phyloP scores from a whole-genome alignment of 345 rosid species.

The Heritiera fomes region DNA sequence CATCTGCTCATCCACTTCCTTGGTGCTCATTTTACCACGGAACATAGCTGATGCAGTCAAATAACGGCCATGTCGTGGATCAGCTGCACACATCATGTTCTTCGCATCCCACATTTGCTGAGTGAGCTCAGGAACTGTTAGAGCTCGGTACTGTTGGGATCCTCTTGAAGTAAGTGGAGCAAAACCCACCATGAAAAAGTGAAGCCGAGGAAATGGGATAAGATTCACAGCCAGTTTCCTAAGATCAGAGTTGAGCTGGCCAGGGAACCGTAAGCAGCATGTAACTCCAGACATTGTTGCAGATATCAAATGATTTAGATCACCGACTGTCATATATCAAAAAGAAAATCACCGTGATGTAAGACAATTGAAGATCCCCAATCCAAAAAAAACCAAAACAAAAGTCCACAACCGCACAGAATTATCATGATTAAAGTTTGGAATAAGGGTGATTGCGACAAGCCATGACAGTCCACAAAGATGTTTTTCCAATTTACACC shows the following conservation, averaged over 20 bases:
- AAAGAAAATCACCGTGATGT: background rate
- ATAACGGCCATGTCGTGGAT: constrained; percentile 70
- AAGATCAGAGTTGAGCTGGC: constrained; percentile 69
- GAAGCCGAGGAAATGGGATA: constrained; percentile 75
- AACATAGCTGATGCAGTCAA: constrained; percentile 77
- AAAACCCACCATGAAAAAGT: constrained; percentile 79
- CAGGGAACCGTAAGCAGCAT: constrained; percentile 75
- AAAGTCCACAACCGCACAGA: background rate
- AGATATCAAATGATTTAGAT: constrained; percentile 67
- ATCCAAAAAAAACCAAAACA: background rate
- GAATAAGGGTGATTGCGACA: background rate
- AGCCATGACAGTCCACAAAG: background rate
- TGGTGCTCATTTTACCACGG: constrained; percentile 81
- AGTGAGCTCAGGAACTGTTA: constrained; percentile 73
- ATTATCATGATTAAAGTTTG: background rate
- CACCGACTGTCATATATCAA: constrained; percentile 48
- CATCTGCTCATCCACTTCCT: constrained; percentile 77
- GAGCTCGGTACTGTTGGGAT: constrained; percentile 69
- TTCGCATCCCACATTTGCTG: constrained; percentile 86
- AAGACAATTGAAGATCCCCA: background rate
- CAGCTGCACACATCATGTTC: constrained; percentile 87
- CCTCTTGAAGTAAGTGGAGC: constrained; percentile 87
- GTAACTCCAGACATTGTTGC: constrained; percentile 79
- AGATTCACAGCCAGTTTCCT: constrained; percentile 69
- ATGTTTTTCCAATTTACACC: background rate